phyloP scores from a whole-genome alignment of 768 basidiomycete species.

The Omphalotus guepiniiformis region DNA sequence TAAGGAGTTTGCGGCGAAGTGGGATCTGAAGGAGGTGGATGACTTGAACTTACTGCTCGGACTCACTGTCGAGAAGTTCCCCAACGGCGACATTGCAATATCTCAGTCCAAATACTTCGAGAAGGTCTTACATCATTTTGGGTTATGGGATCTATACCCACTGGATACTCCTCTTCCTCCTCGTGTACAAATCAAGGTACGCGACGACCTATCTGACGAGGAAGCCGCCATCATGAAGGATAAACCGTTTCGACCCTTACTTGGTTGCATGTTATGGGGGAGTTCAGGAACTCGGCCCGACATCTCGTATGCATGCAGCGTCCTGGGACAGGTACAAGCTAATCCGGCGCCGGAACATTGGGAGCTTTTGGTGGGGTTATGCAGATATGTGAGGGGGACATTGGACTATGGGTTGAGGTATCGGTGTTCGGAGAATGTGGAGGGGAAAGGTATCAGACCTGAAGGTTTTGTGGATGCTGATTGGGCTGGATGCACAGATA shows the following conservation, averaged over 20 bases:
- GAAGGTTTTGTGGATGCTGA: conserved; percentile 27
- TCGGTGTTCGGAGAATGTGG: conserved; percentile 2
- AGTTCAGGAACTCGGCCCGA: conserved; percentile 10
- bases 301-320: conserved; percentile 1
- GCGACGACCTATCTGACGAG: not conserved
- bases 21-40: not conserved
- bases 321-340: conserved; percentile 9
- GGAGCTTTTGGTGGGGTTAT: conserved; percentile 20
- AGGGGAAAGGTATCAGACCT: conserved; percentile 14
- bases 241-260: conserved; percentile 11
- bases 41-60: not conserved
- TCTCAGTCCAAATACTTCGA: too few relatives aligned
- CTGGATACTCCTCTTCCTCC: conserved; percentile 11
- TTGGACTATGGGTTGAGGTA: conserved; percentile 17
- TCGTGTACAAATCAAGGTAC: conserved; percentile 3
- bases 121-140: conserved; percentile 19
- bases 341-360: conserved; percentile 23
- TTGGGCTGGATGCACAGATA: conserved; percentile 21
- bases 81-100: not conserved
- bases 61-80: not conserved
- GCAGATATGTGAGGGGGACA: conserved; percentile 28
- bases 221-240: conserved; percentile 9
- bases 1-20: not conserved
- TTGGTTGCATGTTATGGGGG: conserved; percentile 15
- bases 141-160: conserved; percentile 14